These are phyloP conservation scores for Amanita exitialis DNA, from an alignment of 768 basidiomycete genomes.

Conservation along the genomic window DNA sequence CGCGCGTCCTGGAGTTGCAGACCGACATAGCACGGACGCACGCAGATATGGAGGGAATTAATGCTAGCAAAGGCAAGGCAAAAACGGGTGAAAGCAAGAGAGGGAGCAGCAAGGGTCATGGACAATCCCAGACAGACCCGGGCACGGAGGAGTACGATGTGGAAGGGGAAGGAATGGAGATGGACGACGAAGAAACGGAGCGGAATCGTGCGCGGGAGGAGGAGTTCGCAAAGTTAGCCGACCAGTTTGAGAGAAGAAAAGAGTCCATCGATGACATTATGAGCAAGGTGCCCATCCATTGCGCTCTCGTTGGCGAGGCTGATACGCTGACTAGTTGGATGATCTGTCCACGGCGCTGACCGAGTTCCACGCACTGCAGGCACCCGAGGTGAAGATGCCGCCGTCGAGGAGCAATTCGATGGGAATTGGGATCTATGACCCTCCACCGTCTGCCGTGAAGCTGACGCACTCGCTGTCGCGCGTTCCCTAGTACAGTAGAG, in stretches of 20 bases:
- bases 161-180: constrained; percentile 41
- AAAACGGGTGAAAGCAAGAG: constrained; percentile 25
- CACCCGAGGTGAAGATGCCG: constrained; percentile 32
- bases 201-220: constrained; percentile 47
- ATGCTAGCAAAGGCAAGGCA: constrained; percentile 20
- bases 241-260: constrained; percentile 62
- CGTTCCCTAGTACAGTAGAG: not conserved
- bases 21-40: constrained; percentile 66
- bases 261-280: constrained; percentile 64
- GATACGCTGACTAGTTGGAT: constrained; percentile 36
- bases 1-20: constrained; percentile 62
- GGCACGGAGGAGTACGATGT: constrained; percentile 24
- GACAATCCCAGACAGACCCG: constrained; percentile 16
- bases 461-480: not conserved
- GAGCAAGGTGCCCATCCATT: constrained; percentile 42
- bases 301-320: not conserved
- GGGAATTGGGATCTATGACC: not conserved
- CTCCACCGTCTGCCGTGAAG: not conserved
- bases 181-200: constrained; percentile 45
- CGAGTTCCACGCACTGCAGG: constrained; percentile 39
- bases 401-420: constrained; percentile 18
- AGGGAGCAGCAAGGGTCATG: constrained; percentile 10
- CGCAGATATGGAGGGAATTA: constrained; percentile 64
- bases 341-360: constrained; percentile 42
- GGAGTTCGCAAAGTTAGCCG: constrained; percentile 58